Percentiles rank a stretch among this genome's conserved stretches.
Conservation (phyloP, 2,329 filamentous ascomycete genomes). For the Fusarium burgessii region DNA sequence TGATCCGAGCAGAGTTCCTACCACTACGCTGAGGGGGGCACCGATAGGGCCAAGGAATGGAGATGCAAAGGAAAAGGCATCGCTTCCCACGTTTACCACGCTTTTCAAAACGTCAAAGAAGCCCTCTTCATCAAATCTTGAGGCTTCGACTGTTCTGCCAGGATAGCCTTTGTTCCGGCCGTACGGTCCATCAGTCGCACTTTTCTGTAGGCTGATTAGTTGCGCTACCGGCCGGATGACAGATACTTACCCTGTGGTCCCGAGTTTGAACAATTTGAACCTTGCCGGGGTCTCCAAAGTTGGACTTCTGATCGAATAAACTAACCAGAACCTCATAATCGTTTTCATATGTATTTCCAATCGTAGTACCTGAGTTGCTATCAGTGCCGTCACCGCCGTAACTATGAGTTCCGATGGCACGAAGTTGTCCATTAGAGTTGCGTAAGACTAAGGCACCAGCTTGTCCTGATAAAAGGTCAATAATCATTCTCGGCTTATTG, state of each 20-base stretch:
- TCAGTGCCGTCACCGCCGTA: slow-evolving; percentile 40
- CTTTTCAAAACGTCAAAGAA: slow-evolving; percentile 41
- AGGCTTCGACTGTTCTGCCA: neutral
- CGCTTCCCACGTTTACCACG: slow-evolving; percentile 10
- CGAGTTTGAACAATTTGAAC: neutral
- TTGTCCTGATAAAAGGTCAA: slow-evolving; percentile 37
- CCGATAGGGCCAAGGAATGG: neutral
- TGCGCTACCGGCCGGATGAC: neutral
- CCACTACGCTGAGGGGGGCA: neutral
- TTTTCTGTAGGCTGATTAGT: neutral
- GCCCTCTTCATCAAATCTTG: slow-evolving; percentile 18
- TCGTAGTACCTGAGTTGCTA: slow-evolving; percentile 45
- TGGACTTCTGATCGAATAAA: slow-evolving; percentile 12
- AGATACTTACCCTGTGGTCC: neutral
- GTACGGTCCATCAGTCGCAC: neutral
- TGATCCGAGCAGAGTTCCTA: neutral
- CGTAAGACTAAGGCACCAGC: slow-evolving; percentile 46
- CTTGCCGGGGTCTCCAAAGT: neutral
- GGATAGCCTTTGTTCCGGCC: neutral
- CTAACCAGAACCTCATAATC: slow-evolving; percentile 36
- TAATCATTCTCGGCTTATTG: rapidly evolving
- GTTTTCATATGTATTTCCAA: slow-evolving; percentile 38
- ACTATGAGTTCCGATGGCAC: slow-evolving; percentile 47
- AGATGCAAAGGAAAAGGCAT: neutral
- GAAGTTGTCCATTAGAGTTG: slow-evolving; percentile 2